phyloP scores from a whole-genome alignment of 768 basidiomycete genomes.

The Rhizopogon salebrosus region DNA sequence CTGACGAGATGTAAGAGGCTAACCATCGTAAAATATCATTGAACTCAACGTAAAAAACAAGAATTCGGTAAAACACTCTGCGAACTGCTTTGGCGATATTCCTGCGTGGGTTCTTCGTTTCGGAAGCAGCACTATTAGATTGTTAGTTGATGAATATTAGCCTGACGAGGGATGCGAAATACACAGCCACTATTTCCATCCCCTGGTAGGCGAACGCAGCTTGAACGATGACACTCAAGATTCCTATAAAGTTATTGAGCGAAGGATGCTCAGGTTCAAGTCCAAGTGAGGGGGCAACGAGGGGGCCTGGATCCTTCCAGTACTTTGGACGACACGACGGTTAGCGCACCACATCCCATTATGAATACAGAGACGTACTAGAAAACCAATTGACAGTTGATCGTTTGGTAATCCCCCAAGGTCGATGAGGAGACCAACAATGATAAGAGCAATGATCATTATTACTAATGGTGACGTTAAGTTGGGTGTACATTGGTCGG shows the following conservation, averaged over 20 bases:
- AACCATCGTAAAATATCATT: not conserved
- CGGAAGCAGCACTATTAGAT: conserved; percentile 57
- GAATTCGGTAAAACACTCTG: conserved; percentile 75
- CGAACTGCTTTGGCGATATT: conserved; percentile 73
- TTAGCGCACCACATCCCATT: not conserved
- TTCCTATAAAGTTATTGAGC: conserved; percentile 17
- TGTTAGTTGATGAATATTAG: not conserved
- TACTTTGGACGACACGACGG: conserved; percentile 27
- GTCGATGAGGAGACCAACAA: conserved; percentile 65
- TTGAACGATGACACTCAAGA: conserved; percentile 47
- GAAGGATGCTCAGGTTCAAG: conserved; percentile 2
- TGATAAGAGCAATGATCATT: conserved; percentile 55
- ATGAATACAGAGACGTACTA: conserved; percentile 28
- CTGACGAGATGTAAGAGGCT: conserved; percentile 21
- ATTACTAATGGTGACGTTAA: conserved; percentile 32
- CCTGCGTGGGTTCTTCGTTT: conserved; percentile 71
- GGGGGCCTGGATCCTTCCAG: conserved; percentile 45
- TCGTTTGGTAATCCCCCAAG: conserved; percentile 52
- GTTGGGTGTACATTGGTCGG: not conserved
- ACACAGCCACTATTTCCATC: conserved; percentile 39
- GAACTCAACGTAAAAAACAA: conserved; percentile 61
- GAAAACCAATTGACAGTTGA: conserved; percentile 59
- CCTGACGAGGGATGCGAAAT: conserved; percentile 4
- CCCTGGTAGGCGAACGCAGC: conserved; percentile 55
- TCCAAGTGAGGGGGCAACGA: conserved; percentile 14